Percentiles rank a stretch among this genome's conserved stretches.
phyloP scores from a whole-genome alignment of 192 early-diverging fungal species.

The Entomortierella beljakovae region DNA sequence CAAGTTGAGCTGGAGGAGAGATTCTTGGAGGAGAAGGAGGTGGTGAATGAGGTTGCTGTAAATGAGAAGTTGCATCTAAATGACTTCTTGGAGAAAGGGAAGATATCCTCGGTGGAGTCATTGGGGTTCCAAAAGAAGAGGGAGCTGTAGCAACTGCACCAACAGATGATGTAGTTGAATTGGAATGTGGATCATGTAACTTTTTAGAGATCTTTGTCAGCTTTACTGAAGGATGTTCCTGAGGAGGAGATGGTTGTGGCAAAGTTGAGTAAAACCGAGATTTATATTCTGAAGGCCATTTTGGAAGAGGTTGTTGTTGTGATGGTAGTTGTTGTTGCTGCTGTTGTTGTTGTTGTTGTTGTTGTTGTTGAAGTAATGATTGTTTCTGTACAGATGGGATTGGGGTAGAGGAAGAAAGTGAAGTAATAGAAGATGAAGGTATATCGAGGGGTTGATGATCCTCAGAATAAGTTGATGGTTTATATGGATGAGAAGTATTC shows the following conservation, averaged over 20 bases:
- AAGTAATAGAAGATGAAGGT: not conserved
- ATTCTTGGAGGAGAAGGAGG: constrained; percentile 5
- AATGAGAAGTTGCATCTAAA: not conserved
- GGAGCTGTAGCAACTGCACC: constrained; percentile 14
- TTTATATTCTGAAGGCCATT: constrained; percentile 27
- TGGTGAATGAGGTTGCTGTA: constrained; percentile 9
- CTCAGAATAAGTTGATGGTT: not conserved
- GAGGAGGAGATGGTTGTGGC: not conserved
- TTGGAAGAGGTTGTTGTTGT: not conserved
- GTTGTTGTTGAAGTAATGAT: not conserved
- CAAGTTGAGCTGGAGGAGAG: not conserved
- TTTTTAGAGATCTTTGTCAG: constrained; percentile 2
- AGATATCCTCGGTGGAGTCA: constrained; percentile 48
- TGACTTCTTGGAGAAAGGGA: constrained; percentile 19
- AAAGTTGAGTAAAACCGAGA: constrained; percentile 16
- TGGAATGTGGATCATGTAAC: constrained; percentile 13
- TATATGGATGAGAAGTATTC: not conserved
- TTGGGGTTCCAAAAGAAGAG: constrained; percentile 18
- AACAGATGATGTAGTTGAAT: constrained; percentile 9
- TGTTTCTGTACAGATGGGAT: not conserved
- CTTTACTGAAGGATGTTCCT: constrained; percentile 10
- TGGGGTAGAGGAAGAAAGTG: not conserved
- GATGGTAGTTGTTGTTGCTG: constrained; percentile 3
- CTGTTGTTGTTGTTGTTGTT: not conserved
- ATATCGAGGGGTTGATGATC: not conserved